Conservation (phyloP, 192 early-diverging fungal species). For the Cetraspora pellucida region DNA sequence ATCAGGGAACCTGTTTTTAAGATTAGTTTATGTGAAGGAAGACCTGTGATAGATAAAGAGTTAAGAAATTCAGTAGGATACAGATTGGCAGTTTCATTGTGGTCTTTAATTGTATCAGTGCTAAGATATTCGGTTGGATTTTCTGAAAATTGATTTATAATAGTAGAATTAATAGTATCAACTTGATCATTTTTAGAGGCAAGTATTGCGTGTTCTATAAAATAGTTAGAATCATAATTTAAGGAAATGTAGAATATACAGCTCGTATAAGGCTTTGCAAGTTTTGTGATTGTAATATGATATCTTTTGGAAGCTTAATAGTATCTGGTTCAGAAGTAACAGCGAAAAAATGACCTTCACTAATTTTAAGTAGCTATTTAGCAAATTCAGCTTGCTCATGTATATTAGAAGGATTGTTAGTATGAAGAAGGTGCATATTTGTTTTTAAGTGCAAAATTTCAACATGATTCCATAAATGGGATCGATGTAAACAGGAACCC, state of each 20-base stretch:
- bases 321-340: constrained; percentile 27
- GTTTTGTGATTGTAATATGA: background rate
- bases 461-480: constrained; percentile 32
- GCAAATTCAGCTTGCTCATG: constrained; percentile 25
- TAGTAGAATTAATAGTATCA: constrained; percentile 34
- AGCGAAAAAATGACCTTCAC: constrained; percentile 31
- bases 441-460: constrained; percentile 17
- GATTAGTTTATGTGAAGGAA: constrained; percentile 35
- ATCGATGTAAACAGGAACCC: constrained; percentile 15
- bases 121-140: no score
- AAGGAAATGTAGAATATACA: constrained; percentile 33
- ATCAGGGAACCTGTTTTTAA: constrained; percentile 34
- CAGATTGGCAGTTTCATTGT: background rate
- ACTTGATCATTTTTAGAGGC: constrained; percentile 35
- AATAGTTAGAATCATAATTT: constrained; percentile 15
- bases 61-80: background rate
- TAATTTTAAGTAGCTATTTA: constrained; percentile 28
- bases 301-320: background rate
- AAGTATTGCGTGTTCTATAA: constrained; percentile 25
- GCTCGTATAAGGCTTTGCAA: background rate
- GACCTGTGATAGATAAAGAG: constrained; percentile 16
- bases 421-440: constrained; percentile 37
- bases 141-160: no score
- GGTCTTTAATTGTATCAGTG: constrained; percentile 1
- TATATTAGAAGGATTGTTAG: background rate